phyloP scores from a whole-genome alignment of 1,139 yeast genomes.

The Geotrichum klebahnii region DNA sequence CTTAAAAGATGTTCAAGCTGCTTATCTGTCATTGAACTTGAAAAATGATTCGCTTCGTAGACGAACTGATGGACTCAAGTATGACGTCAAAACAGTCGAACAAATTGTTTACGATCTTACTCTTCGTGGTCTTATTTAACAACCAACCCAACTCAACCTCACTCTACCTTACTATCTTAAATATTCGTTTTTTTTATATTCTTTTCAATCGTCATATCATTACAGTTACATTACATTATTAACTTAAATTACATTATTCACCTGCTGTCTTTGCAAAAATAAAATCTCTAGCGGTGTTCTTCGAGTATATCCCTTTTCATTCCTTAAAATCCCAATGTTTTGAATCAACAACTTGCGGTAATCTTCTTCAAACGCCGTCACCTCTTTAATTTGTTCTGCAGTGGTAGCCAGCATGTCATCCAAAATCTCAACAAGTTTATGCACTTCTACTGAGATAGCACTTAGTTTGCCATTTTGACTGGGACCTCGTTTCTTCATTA shows the following conservation, averaged over 20 bases:
- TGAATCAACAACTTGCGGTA: conserved; percentile 31
- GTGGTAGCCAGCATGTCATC: conserved; percentile 24
- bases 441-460: conserved; percentile 23
- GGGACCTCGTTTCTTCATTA: background rate
- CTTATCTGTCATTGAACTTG: conserved; percentile 35
- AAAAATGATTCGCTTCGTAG: conserved; percentile 38
- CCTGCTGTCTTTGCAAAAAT: conserved; percentile 21
- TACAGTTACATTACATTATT: too few relatives aligned
- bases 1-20: conserved; percentile 35
- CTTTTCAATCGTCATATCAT: too few relatives aligned
- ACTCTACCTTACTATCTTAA: too few relatives aligned
- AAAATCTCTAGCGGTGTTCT: conserved; percentile 28
- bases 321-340: conserved; percentile 28
- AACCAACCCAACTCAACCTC: too few relatives aligned
- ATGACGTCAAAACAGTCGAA: conserved; percentile 39
- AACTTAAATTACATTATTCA: conserved; percentile 10
- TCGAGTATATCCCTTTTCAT: conserved; percentile 28
- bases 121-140: conserved; percentile 28
- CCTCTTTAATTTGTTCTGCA: conserved; percentile 22
- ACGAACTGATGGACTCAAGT: conserved; percentile 36
- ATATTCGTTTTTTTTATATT: too few relatives aligned
- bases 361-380: conserved; percentile 28
- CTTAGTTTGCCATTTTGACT: conserved; percentile 8
- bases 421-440: conserved; percentile 23
- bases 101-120: conserved; percentile 37